Percentiles rank a stretch among this genome's conserved stretches.
phyloP scores from a whole-genome alignment of 2,329 filamentous ascomycete genomes.

The Arthrobotrys musiformis region DNA sequence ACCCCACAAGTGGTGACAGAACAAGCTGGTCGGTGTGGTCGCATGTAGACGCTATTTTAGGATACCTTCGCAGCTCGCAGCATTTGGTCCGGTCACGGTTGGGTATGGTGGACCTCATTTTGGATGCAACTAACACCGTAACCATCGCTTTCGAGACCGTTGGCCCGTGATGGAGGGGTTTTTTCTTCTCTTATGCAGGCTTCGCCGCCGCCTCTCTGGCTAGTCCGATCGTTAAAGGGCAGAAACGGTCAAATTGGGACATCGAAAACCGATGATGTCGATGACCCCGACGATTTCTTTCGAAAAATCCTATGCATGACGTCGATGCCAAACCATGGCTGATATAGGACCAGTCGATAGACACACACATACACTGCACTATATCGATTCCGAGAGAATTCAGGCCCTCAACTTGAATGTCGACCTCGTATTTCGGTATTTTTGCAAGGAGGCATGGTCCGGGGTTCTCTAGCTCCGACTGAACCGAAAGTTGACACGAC shows the following conservation, averaged over 20 bases:
- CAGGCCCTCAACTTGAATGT: neutral
- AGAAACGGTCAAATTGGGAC: neutral
- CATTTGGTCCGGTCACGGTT: slow-evolving; percentile 32
- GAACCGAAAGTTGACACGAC: neutral
- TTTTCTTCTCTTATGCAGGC: neutral
- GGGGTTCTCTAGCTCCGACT: neutral
- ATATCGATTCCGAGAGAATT: too few species aligned
- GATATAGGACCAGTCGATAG: neutral
- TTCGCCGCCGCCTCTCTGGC: slow-evolving; percentile 12
- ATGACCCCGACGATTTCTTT: neutral
- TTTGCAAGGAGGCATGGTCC: neutral
- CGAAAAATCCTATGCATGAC: neutral
- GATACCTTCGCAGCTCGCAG: neutral
- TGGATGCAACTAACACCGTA: slow-evolving; percentile 17
- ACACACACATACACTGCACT: too few species aligned
- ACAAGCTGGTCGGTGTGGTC: slow-evolving; percentile 46
- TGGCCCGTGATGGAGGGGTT: slow-evolving; percentile 3
- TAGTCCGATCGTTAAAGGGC: neutral
- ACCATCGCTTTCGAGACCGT: slow-evolving; percentile 1
- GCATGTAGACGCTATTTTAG: slow-evolving; percentile 48
- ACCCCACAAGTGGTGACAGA: slow-evolving; percentile 32
- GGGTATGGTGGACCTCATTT: slow-evolving; percentile 19
- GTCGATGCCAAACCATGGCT: neutral
- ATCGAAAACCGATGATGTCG: slow-evolving; percentile 1
- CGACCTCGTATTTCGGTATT: slow-evolving; percentile 7